These are phyloP conservation scores for Achaetomiella virescens DNA, from an alignment of 495 filamentous ascomycete genomes.

Conservation along the genomic window DNA sequence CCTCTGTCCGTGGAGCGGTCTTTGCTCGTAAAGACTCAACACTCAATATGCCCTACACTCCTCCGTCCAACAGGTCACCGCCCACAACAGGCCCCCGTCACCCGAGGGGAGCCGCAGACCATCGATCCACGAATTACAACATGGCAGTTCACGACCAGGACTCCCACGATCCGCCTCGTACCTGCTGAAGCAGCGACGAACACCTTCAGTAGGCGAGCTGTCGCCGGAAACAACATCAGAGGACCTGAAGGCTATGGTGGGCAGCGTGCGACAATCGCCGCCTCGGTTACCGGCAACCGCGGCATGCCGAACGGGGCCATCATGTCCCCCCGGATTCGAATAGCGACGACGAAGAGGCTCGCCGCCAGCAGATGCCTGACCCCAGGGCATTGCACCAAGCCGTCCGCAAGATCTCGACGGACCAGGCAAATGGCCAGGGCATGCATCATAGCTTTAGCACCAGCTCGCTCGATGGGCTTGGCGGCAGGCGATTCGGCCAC, in stretches of 20 bases:
- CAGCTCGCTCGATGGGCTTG: slow-evolving; percentile 30
- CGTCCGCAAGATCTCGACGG: slow-evolving; percentile 59
- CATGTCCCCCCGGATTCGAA: slow-evolving; percentile 85
- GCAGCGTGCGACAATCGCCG: slow-evolving; percentile 69
- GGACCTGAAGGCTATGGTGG: slow-evolving; percentile 45
- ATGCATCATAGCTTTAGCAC: slow-evolving; percentile 34
- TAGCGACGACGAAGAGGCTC: slow-evolving; percentile 73
- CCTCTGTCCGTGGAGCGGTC: slow-evolving; percentile 1
- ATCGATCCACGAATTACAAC: slow-evolving; percentile 43
- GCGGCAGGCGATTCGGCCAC: slow-evolving; percentile 53
- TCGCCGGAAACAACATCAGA: slow-evolving; percentile 44
- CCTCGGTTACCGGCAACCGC: slow-evolving; percentile 59
- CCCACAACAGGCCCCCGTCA: slow-evolving; percentile 60
- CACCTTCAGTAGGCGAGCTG: slow-evolving; percentile 39
- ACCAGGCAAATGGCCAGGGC: slow-evolving; percentile 31
- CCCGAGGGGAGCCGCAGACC: slow-evolving; percentile 54
- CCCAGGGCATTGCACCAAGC: slow-evolving; percentile 77
- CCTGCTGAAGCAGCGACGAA: slow-evolving; percentile 51
- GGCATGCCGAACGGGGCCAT: slow-evolving; percentile 72
- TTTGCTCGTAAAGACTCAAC: not conserved
- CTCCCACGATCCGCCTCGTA: slow-evolving; percentile 74
- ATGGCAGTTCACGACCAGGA: slow-evolving; percentile 42
- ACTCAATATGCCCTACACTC: slow-evolving; percentile 83
- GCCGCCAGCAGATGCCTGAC: slow-evolving; percentile 52
- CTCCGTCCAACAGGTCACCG: slow-evolving; percentile 75